phyloP scores from a whole-genome alignment of 2,329 filamentous ascomycete genomes.

The Aspergillus sp. region DNA sequence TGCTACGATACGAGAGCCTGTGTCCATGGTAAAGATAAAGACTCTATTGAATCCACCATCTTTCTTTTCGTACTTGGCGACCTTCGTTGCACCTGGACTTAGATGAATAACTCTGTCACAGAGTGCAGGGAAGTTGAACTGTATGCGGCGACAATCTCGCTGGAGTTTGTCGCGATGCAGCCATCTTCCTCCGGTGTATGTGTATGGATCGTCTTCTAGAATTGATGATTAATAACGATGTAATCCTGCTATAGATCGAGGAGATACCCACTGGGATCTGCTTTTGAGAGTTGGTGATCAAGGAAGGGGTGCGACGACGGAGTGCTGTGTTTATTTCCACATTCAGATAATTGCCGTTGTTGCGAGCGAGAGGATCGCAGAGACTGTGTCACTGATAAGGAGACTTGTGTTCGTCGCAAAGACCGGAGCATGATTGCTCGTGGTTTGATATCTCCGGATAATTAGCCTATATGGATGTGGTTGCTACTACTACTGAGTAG shows the following conservation, averaged over 20 bases:
- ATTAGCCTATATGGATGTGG: no score
- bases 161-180: conserved; percentile 43
- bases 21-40: conserved; percentile 47
- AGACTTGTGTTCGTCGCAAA: background rate
- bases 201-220: conserved; percentile 28
- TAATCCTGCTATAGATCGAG: no score
- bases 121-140: conserved; percentile 47
- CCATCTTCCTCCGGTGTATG: conserved; percentile 42
- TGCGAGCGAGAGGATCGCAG: background rate
- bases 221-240: background rate
- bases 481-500: no score
- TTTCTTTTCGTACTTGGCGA: conserved; percentile 44
- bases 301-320: background rate
- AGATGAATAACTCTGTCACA: conserved; percentile 38
- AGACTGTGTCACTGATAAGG: background rate
- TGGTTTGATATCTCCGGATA: no score
- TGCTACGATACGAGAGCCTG: conserved; percentile 42
- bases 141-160: conserved; percentile 40
- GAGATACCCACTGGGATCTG: background rate
- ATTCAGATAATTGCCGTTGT: background rate
- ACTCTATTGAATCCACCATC: conserved; percentile 51
- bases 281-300: background rate
- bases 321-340: background rate
- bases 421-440: background rate
- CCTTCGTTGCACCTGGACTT: conserved; percentile 38